Conservation (phyloP, 495 filamentous ascomycete species). For the Neurospora sp. region DNA sequence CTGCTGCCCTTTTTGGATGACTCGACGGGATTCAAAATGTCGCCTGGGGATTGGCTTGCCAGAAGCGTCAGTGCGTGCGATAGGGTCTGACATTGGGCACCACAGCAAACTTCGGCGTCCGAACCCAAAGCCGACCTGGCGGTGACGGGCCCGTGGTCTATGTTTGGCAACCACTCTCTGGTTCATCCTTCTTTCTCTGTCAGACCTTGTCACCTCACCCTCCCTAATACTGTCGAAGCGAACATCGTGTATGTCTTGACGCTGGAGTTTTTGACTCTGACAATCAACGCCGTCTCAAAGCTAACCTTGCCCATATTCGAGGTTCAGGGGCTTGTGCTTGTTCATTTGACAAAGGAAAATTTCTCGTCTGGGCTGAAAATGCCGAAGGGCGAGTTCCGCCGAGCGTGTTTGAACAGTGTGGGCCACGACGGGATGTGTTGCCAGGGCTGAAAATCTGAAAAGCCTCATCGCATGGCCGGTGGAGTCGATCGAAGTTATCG, state of each 20-base stretch:
- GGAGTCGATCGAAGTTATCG: background rate
- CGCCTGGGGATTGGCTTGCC: background rate
- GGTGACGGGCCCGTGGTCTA: background rate
- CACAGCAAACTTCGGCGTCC: background rate
- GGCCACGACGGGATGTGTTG: background rate
- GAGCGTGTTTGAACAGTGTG: background rate
- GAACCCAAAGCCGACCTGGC: background rate
- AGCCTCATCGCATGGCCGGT: background rate
- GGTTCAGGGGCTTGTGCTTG: background rate
- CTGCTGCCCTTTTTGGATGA: background rate
- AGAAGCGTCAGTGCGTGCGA: background rate
- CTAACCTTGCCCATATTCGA: background rate
- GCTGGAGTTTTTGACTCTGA: background rate
- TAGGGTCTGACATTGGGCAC: background rate
- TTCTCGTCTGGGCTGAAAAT: background rate
- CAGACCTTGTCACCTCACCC: background rate
- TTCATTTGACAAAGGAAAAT: background rate
- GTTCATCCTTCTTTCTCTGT: background rate
- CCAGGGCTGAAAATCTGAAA: background rate
- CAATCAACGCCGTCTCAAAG: background rate
- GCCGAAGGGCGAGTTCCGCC: background rate
- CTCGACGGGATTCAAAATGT: background rate
- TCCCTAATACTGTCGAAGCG: background rate
- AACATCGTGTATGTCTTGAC: background rate
- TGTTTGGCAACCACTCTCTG: background rate